Evolutionary conservation across 2,329 filamentous ascomycete genomes (phyloP).

Genomic region (Penicillium glabrum): DNA sequence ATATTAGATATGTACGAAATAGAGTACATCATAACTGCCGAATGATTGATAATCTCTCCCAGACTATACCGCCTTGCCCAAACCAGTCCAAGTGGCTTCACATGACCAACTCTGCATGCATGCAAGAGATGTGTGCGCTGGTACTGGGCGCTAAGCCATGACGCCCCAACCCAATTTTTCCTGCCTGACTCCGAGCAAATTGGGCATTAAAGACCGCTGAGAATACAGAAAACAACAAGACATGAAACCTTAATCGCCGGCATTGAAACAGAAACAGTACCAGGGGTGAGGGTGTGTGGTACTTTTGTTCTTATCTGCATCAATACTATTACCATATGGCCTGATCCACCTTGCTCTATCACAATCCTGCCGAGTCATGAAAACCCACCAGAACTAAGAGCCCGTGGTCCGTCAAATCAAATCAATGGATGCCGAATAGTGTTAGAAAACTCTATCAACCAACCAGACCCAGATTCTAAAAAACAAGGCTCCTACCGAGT

Average conservation of each 20-base stretch:
- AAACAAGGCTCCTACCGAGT: conserved; percentile 1
- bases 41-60: background rate
- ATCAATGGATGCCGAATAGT: background rate
- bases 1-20: background rate
- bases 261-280: background rate
- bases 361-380: background rate
- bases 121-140: conserved; percentile 30
- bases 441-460: background rate
- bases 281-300: background rate
- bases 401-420: background rate
- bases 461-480: background rate
- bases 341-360: background rate
- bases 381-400: background rate
- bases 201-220: background rate
- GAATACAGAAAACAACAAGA: background rate
- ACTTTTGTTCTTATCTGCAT: background rate
- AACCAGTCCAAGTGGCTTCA: conserved; percentile 20
- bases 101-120: conserved; percentile 39
- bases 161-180: conserved; percentile 8
- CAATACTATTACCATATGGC: background rate
- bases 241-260: background rate
- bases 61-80: background rate
- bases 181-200: conserved; percentile 11
- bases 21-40: background rate
- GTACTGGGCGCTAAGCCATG: conserved; percentile 15